Conservation (phyloP, 257 asterid genomes). For the Galeopsis tetrahit region DNA sequence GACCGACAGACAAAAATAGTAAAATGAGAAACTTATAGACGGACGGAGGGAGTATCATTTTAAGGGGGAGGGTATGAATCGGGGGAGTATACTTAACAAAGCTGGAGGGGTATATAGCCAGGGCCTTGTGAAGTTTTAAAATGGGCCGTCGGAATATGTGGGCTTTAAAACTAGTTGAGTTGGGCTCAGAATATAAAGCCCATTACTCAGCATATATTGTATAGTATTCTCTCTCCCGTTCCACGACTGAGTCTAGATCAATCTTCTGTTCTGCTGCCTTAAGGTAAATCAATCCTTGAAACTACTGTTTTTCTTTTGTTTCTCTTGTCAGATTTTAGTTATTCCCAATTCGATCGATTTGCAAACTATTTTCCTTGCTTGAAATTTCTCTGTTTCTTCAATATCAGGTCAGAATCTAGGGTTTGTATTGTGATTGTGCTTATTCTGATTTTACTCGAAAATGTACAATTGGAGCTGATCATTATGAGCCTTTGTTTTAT, state of each 20-base stretch:
- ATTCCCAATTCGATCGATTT: background rate
- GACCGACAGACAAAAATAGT: too few relatives aligned
- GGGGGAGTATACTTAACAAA: too few relatives aligned
- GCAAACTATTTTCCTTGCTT: background rate
- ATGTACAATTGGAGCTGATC: background rate
- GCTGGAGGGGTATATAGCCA: too few relatives aligned
- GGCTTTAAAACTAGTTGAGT: background rate
- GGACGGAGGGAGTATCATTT: too few relatives aligned
- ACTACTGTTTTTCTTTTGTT: background rate
- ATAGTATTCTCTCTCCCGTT: background rate
- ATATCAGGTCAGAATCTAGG: slow-evolving; percentile 20
- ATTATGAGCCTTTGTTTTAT: background rate
- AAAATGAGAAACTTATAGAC: too few relatives aligned
- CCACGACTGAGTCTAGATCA: background rate
- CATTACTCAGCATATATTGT: background rate
- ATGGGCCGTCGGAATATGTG: too few relatives aligned
- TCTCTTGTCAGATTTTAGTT: background rate
- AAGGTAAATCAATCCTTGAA: slow-evolving; percentile 17
- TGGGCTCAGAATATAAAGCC: background rate
- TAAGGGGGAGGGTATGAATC: too few relatives aligned
- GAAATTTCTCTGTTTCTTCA: background rate
- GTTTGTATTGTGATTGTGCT: slow-evolving; percentile 20
- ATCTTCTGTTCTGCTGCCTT: background rate
- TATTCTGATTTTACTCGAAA: background rate
- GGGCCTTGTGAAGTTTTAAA: too few relatives aligned